Evolutionary conservation across 441 rosid genomes (phyloP), one percentile per base, ranked within the genome.

Genomic region (Croton laevigatus): DNA sequence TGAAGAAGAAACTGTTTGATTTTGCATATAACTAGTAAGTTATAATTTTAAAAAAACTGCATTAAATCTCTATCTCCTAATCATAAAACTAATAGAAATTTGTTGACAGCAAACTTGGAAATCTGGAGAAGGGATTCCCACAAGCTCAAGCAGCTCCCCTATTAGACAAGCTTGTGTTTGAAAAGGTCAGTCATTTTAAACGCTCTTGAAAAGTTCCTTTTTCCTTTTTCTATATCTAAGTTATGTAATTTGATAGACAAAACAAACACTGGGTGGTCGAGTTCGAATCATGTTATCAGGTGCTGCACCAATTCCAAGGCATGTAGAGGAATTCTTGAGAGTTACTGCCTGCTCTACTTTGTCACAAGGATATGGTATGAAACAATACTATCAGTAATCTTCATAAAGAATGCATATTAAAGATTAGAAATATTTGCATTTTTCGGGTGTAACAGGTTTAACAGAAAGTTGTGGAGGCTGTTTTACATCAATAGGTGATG

Each of bases 381-480:
- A 46, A 22, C 36, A 54, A 6, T 52, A n/a, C n/a, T n/a, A n/a
- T n/a, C n/a, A n/a, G n/a, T n/a, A n/a, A n/a, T n/a, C n/a, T n/a
- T n/a, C 8, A 38, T 38, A 38, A 8, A 38, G 42, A 38, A 38
- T 3, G 3, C 3, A 8, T 8, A 38, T 38, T 38, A 38, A 38
- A 38, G n/a, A 38, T 38, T 38, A 38, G 42, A 0, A 38, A 12
- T 3, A 19, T 38, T 68, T 42, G 44, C 46, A 17, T 53, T 36
- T 37, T 46, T 65, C 10, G 42, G 49, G 51, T 60, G 57, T 73
- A 64, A 75, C 49, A 94, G 98, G 98, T 71, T 88, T 94, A 51
- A 91, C 97, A 11, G 97, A 90, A 82, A 91, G 96, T 70, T 87
- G 94, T 42, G 92, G 93, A 55, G 98, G 98, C 20, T 88, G 94